Percentiles rank a stretch among this genome's conserved stretches.
Conservation (phyloP, 169 alveolate species). For the Plasmodium vivax region DNA sequence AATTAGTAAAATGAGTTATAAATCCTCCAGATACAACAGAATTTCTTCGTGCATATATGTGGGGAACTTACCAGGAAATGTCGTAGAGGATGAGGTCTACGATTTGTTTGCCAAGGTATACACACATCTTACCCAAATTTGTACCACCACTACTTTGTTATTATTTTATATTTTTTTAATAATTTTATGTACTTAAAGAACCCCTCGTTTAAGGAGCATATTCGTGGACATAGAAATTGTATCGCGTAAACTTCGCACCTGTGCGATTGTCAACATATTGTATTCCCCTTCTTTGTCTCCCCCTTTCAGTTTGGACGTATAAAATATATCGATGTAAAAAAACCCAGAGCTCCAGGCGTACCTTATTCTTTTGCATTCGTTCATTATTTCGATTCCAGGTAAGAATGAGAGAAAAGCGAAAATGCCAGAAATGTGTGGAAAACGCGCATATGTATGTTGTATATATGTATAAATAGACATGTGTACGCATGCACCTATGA, state of each 20-base stretch:
- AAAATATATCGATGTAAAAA: constrained; percentile 83
- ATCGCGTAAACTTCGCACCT: neutral
- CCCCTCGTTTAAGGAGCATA: neutral
- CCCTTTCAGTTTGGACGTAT: constrained; percentile 82
- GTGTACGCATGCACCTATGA: neutral
- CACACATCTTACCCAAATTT: neutral
- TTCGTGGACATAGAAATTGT: constrained; percentile 6
- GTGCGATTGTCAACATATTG: neutral
- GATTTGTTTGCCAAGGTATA: constrained; percentile 79
- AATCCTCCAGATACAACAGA: constrained; percentile 76
- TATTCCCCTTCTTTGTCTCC: neutral
- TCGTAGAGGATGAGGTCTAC: constrained; percentile 78
- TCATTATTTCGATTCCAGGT: constrained; percentile 77
- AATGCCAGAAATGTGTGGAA: constrained; percentile 8
- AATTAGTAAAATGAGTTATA: constrained; percentile 77
- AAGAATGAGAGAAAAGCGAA: constrained; percentile 30
- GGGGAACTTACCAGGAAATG: constrained; percentile 82
- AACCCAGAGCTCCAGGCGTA: constrained; percentile 70
- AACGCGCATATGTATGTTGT: neutral
- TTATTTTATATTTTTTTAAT: constrained; percentile 1
- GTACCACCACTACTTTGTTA: neutral
- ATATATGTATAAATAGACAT: neutral
- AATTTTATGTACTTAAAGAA: constrained; percentile 1
- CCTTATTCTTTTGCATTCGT: constrained; percentile 82
- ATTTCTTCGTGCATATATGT: constrained; percentile 79